A percentile compares a stretch with the other conserved stretches of the same genome.
These are phyloP conservation scores for Geosmithia putterillii DNA, from an alignment of 2,329 filamentous ascomycete genomes.

Conservation along the genomic window DNA sequence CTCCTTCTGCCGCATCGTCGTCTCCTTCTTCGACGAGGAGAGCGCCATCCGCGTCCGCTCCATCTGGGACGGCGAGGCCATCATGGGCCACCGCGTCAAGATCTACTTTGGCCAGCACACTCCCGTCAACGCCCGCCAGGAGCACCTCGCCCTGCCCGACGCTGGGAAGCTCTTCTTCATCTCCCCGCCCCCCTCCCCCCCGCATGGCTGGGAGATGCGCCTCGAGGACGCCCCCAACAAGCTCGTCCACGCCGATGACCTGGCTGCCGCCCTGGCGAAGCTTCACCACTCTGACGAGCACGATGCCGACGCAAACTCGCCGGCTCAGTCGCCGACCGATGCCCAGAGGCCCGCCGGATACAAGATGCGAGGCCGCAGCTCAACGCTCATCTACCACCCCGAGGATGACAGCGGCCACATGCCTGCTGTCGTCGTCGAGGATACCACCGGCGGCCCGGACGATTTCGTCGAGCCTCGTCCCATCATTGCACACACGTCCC, in stretches of 20 bases:
- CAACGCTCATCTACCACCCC: conserved; percentile 54
- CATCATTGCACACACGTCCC: conserved; percentile 46
- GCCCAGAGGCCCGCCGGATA: conserved; percentile 12
- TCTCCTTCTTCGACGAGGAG: conserved; percentile 61
- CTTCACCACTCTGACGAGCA: conserved; percentile 35
- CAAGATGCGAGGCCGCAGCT: conserved; percentile 43
- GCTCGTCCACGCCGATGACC: conserved; percentile 55
- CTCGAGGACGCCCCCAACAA: conserved; percentile 61
- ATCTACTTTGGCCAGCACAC: conserved; percentile 59
- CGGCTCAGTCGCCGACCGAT: conserved; percentile 12
- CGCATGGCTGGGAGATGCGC: conserved; percentile 56
- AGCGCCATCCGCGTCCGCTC: conserved; percentile 60
- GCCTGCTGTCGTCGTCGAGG: conserved; percentile 55
- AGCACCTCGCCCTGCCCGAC: conserved; percentile 53
- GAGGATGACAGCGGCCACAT: conserved; percentile 41
- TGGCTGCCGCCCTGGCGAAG: conserved; percentile 53
- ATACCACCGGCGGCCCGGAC: conserved; percentile 47
- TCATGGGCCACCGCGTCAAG: conserved; percentile 57
- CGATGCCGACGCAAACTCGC: conserved; percentile 12
- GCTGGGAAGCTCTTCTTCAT: conserved; percentile 65
- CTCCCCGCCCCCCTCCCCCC: conserved; percentile 54
- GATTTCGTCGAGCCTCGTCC: conserved; percentile 29
- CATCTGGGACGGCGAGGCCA: conserved; percentile 60
- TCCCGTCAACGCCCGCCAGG: conserved; percentile 38
- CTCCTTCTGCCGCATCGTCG: conserved; percentile 70